Conservation (phyloP, 1,284 basidiomycete genomes). For the Rhizoctonia solani region DNA sequence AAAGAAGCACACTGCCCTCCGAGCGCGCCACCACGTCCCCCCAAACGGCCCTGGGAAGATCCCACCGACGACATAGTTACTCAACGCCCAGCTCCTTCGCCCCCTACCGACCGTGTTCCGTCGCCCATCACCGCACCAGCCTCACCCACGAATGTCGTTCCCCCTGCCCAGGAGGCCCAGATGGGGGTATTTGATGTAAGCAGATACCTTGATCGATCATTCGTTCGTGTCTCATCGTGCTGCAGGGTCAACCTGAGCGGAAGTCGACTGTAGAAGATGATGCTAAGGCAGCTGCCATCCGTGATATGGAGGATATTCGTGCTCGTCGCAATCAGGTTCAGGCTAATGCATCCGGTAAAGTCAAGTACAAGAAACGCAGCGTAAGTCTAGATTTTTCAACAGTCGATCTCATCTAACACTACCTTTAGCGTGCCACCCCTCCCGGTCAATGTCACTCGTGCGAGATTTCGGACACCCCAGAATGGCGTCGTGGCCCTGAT, state of each 20-base stretch:
- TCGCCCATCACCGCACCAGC: neutral
- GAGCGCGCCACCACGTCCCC: neutral
- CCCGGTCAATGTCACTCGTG: constrained; percentile 38
- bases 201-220: neutral
- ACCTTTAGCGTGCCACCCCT: constrained; percentile 28
- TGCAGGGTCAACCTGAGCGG: constrained; percentile 15
- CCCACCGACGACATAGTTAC: neutral
- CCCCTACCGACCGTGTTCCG: constrained; percentile 12
- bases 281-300: constrained; percentile 4
- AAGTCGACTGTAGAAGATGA: neutral
- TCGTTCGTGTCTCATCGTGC: neutral
- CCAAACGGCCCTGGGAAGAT: constrained; percentile 29
- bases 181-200: constrained; percentile 32
- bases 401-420: neutral
- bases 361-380: constrained; percentile 38
- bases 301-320: constrained; percentile 33
- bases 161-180: constrained; percentile 15
- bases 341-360: neutral
- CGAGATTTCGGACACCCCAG: constrained; percentile 37
- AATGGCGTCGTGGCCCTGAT: constrained; percentile 39
- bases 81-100: constrained; percentile 7
- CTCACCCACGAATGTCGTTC: neutral
- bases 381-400: constrained; percentile 21
- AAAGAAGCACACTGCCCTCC: neutral
- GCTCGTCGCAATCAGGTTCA: neutral